These are phyloP conservation scores for Exserohilum rostratum DNA, from an alignment of 2,329 filamentous ascomycete species.

Conservation along the genomic window DNA sequence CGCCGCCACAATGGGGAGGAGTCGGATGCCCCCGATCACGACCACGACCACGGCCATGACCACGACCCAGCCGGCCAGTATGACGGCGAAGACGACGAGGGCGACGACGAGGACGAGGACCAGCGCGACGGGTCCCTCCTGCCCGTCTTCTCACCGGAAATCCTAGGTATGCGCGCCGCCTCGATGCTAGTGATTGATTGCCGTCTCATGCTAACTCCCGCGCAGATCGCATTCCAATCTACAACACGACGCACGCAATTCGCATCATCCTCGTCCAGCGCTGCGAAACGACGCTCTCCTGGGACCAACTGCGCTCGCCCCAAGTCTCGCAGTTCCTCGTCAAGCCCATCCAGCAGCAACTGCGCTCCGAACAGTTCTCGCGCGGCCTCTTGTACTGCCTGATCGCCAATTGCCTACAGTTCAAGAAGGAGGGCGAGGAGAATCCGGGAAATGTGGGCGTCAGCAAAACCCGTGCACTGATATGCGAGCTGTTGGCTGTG, in stretches of 20 bases:
- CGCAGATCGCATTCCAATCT: constrained; percentile 84
- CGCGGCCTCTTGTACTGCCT: constrained; percentile 86
- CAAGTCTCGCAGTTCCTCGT: constrained; percentile 95
- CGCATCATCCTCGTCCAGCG: constrained; percentile 81
- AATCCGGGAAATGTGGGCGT: constrained; percentile 85
- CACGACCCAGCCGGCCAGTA: constrained; percentile 39
- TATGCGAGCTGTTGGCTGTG: constrained; percentile 89
- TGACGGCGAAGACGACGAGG: constrained; percentile 38
- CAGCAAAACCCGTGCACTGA: constrained; percentile 81
- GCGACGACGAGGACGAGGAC: constrained; percentile 33
- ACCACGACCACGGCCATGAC: constrained; percentile 26
- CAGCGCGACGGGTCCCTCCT: constrained; percentile 45
- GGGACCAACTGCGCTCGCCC: constrained; percentile 94
- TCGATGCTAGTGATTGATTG: constrained; percentile 19
- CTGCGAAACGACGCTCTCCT: constrained; percentile 90
- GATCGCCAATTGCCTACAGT: constrained; percentile 93
- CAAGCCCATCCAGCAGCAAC: constrained; percentile 92
- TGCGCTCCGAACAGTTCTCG: constrained; percentile 81
- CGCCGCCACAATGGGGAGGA: constrained; percentile 31
- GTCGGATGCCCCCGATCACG: constrained; percentile 29
- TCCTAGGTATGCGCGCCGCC: constrained; percentile 39
- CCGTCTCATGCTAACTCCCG: constrained; percentile 29
- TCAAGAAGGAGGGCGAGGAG: constrained; percentile 81
- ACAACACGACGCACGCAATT: constrained; percentile 88
- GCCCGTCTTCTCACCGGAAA: constrained; percentile 49